Percentiles rank a stretch among this genome's conserved stretches.
phyloP scores from a whole-genome alignment of 495 filamentous ascomycete genomes.

The Aspergillus avenaceus region DNA sequence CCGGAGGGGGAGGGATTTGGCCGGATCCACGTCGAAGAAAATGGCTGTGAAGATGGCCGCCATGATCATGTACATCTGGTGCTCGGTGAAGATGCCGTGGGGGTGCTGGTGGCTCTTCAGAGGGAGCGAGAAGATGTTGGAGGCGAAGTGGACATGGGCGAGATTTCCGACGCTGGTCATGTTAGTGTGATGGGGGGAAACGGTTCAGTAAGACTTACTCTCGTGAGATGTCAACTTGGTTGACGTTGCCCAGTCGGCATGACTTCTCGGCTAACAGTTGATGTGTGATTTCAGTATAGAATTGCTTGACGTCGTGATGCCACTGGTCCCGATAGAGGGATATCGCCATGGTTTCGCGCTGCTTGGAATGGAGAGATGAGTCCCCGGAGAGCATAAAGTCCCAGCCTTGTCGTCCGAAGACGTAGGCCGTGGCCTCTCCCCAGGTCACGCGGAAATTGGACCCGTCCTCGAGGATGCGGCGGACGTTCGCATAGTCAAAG shows the following conservation, averaged over 20 bases:
- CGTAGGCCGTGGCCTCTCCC: too few relatives aligned
- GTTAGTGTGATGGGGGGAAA: neutral
- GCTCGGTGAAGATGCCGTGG: constrained; percentile 68
- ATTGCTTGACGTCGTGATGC: constrained; percentile 47
- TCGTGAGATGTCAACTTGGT: constrained; percentile 70
- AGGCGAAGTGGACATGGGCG: constrained; percentile 66
- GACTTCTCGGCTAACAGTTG: constrained; percentile 62
- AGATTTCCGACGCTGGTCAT: constrained; percentile 59
- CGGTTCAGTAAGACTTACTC: constrained; percentile 41
- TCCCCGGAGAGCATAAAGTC: constrained; percentile 42
- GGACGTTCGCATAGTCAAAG: constrained; percentile 1
- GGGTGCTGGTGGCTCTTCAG: constrained; percentile 66
- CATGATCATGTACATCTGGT: constrained; percentile 73
- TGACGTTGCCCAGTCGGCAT: constrained; percentile 51
- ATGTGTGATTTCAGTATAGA: constrained; percentile 57
- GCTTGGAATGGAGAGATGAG: neutral
- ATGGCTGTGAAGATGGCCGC: constrained; percentile 58
- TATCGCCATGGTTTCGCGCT: constrained; percentile 11
- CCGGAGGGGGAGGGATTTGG: constrained; percentile 46
- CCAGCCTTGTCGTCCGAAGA: too few relatives aligned
- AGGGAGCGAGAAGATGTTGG: constrained; percentile 68
- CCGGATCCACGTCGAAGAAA: constrained; percentile 52
- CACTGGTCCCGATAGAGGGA: constrained; percentile 45
- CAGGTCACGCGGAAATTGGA: constrained; percentile 56
- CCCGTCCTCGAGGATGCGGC: neutral